Evolutionary conservation across 768 basidiomycete species (phyloP), one percentile per base, ranked within the genome.

Genomic region (Lactarius trivialis): DNA sequence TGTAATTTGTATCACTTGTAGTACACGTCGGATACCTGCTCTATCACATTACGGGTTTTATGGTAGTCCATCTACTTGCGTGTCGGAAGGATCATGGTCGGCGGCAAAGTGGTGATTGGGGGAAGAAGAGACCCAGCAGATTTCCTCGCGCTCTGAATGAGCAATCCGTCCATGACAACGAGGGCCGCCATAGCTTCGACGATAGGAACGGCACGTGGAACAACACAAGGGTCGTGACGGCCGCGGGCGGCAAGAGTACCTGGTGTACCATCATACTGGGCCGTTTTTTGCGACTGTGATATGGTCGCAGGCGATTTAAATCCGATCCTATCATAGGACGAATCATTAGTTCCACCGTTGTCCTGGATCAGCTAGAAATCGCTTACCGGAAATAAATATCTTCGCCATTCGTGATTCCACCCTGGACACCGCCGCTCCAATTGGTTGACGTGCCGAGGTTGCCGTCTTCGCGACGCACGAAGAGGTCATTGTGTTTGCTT

Each of bases 251-350:
- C 93, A 57, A 99, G 82, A 41, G 81, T 82, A 28, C 97, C 97
- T 1, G 84, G 78, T 11, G 91, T 90, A 32, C 97, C 97, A 71
- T 97, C 87, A 73, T 99, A 99, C 73, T 91, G 88, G 12, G 89
- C 93, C 28, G 97, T 99, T 53, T 79, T 73, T 75, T 99, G 97
- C 32, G 85, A 78, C 73, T 91, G 93, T 26, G 93, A 91, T 72
- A 99, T 99, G 59, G 97, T 99, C 52, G 97, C 97, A 59, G 97
- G 97, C 19, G 93, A 93, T 77, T 99, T 99, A 84, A 99, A 99
- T 11, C 90, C 95, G 68, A 98, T 82, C 60, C 94, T 97, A 60
- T 45, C 9, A 33, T 97, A 60, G 5, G 12, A 33, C 28, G 32
- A 41, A 53, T 24, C 26, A 60, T 45, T 32, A 39, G 14, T 6